A percentile compares a stretch with the other conserved stretches of the same genome.
phyloP scores from a whole-genome alignment of 495 filamentous ascomycete species.

The Clohesyomyces aquaticus region DNA sequence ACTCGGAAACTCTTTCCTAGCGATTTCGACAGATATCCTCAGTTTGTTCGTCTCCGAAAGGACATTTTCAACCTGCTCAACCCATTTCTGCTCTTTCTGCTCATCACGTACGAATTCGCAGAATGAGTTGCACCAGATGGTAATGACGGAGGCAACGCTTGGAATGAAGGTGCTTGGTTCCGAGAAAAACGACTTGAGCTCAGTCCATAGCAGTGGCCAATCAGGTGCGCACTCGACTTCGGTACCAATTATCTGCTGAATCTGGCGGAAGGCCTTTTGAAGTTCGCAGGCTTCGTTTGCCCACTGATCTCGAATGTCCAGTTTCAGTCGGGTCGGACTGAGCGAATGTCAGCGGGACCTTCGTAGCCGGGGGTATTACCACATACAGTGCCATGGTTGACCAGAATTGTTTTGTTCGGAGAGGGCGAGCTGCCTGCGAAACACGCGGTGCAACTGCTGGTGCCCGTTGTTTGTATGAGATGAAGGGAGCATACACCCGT shows the following conservation, averaged over 20 bases:
- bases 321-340: constrained; percentile 22
- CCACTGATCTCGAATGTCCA: constrained; percentile 27
- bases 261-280: constrained; percentile 12
- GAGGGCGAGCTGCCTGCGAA: too few species aligned
- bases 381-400: constrained; percentile 25
- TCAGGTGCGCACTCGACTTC: constrained; percentile 15
- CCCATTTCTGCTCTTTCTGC: constrained; percentile 15
- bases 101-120: constrained; percentile 15
- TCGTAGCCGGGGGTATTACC: neutral
- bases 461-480: too few species aligned
- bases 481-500: neutral
- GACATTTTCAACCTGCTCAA: constrained; percentile 14
- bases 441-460: too few species aligned
- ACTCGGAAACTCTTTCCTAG: constrained; percentile 3
- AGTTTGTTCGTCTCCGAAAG: constrained; percentile 5
- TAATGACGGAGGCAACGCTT: constrained; percentile 4
- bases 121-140: constrained; percentile 16
- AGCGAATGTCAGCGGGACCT: neutral
- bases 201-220: constrained; percentile 25
- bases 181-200: constrained; percentile 15
- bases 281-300: constrained; percentile 16
- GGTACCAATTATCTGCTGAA: constrained; percentile 11
- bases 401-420: neutral
- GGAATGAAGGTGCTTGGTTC: constrained; percentile 25
- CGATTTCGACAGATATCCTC: constrained; percentile 15